A percentile compares a stretch with the other conserved stretches of the same genome.
phyloP scores from a whole-genome alignment of 306 rosid genomes.

The Fragaria vesca region DNA sequence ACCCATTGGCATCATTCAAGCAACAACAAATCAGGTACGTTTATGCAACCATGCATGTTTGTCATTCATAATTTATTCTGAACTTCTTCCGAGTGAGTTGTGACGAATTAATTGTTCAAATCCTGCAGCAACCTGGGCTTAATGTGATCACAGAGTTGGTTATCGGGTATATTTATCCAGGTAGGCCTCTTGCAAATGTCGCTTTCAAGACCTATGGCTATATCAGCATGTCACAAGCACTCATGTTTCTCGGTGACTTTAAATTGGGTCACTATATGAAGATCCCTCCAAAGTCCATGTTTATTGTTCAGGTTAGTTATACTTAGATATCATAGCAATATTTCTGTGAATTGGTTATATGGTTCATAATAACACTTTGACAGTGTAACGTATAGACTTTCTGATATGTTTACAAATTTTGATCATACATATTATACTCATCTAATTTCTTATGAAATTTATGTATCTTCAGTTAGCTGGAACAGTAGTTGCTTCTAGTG shows the following conservation, averaged over 20 bases:
- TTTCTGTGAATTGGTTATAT: too few relatives aligned
- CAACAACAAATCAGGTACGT: constrained; percentile 73
- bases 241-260: constrained; percentile 61
- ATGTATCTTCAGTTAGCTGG: constrained; percentile 36
- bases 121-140: constrained; percentile 73
- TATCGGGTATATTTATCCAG: constrained; percentile 81
- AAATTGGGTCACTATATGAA: constrained; percentile 95
- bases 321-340: neutral
- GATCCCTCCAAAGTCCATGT: constrained; percentile 91
- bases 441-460: neutral
- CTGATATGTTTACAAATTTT: neutral
- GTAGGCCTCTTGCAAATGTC: too few relatives aligned
- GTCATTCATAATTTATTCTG: neutral
- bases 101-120: neutral
- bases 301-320: constrained; percentile 57
- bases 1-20: constrained; percentile 87
- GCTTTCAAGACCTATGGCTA: too few relatives aligned
- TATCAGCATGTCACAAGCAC: constrained; percentile 92
- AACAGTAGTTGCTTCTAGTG: constrained; percentile 40
- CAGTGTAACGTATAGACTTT: too few relatives aligned
- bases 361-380: too few relatives aligned
- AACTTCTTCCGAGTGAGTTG: neutral
- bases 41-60: neutral
- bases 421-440: neutral
- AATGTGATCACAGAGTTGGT: constrained; percentile 82